A percentile compares a stretch with the other conserved stretches of the same genome.
These are phyloP conservation scores for Globisporangium rhizosaccharum DNA, from an alignment of 352 stramenopile genomes.

Conservation along the genomic window DNA sequence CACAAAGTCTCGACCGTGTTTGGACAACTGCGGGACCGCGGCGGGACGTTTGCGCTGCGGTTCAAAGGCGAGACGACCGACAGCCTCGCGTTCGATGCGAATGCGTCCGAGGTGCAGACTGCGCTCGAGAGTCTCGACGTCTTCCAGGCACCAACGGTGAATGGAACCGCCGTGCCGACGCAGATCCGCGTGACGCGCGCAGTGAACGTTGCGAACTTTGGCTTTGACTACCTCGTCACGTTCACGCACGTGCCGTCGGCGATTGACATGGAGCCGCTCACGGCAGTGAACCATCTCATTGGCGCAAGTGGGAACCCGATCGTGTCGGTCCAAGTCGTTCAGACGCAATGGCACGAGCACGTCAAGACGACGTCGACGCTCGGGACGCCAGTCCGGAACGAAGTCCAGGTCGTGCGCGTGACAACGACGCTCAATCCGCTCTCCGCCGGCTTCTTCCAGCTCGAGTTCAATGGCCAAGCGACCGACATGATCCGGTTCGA, in stretches of 20 bases:
- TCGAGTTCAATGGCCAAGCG: constrained; percentile 60
- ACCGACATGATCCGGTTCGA: constrained; percentile 69
- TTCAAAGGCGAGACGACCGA: constrained; percentile 58
- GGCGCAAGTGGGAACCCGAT: constrained; percentile 39
- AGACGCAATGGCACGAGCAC: constrained; percentile 46
- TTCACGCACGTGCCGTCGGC: constrained; percentile 38
- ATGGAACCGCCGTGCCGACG: constrained; percentile 7
- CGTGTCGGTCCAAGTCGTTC: constrained; percentile 20
- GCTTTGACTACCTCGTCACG: constrained; percentile 75
- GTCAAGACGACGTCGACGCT: constrained; percentile 61
- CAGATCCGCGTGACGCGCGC: constrained; percentile 46
- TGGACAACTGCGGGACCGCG: constrained; percentile 51
- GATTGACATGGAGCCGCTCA: constrained; percentile 27
- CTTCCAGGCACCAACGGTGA: constrained; percentile 17
- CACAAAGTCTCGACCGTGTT: constrained; percentile 85
- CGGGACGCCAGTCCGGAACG: constrained; percentile 56
- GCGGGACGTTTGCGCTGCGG: constrained; percentile 79
- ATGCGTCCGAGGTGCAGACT: constrained; percentile 51
- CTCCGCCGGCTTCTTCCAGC: constrained; percentile 51
- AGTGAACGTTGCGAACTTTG: constrained; percentile 43
- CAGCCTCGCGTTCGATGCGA: constrained; percentile 77
- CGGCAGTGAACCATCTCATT: constrained; percentile 63
- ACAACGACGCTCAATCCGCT: constrained; percentile 29
- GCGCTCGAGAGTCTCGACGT: constrained; percentile 60
- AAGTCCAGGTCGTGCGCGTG: constrained; percentile 62